Base-by-base conservation (phyloP, 805 yeast genomes). In the Ogataea dorogensis region DNA sequence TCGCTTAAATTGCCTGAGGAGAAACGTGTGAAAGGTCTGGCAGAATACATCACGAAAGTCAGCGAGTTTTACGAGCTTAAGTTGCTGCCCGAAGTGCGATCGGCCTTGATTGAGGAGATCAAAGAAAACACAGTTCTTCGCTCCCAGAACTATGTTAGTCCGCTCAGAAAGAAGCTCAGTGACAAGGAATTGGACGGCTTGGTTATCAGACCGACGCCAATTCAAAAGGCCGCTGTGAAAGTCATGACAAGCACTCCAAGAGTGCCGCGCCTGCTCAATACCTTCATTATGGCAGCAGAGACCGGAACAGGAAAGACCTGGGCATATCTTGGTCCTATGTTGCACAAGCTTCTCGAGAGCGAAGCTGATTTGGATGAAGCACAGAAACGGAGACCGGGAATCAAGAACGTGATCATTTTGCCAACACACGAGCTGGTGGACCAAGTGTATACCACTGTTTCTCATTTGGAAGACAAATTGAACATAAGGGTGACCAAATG, bases 231-330 rank as follows among this genome's bases (percentile, higher is more conserved):
- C 5, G 81, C 93, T 5, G 74, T 86, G 26, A 70, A 75, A 47
- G 70, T 77, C 18, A 71, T 77, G 34, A 70, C 68, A 42, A 59
- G 73, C 4, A 62, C 71, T 26, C 55, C 65, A 15, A 51, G 58
- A 5, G 37, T 50, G 8, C 47, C 42, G 14, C 59, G 57, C 6
- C 63, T 68, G 40, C 50, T 79, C 31, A 77, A 79, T 46, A 72
- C 81, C 1, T 86, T 77, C 65, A 77, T 93, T 2, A 60, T 91
- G 36, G 97, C 98, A 0, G 96, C 97, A 3, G 98, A 93, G 57
- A 91, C 98, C 0, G 98, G 98, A 0, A 83, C 95, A 0, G 98
- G 98, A 7, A 91, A 91, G 56, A 91, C 98, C 0, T 79, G 95
- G 79, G 88, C 97, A 0, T 91, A 89, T 53, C 55, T 93, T 42